A percentile compares a stretch with the other conserved stretches of the same genome.
Conservation (phyloP, 352 stramenopile genomes). For the Phytopythium kandeliae region DNA sequence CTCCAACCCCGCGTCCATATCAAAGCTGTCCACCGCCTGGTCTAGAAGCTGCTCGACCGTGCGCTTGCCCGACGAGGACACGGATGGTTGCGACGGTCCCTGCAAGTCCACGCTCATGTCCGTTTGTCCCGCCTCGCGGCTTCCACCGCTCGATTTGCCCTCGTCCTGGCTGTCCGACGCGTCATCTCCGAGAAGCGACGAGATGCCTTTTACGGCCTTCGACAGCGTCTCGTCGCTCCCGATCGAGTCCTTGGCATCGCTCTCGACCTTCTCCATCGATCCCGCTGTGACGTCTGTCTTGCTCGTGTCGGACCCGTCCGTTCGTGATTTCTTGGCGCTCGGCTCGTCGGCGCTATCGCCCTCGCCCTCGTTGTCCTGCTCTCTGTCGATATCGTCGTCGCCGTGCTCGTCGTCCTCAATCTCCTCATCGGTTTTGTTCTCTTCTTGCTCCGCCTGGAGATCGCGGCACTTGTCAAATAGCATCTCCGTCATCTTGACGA, state of each 20-base stretch:
- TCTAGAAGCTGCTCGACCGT: slow-evolving; percentile 7
- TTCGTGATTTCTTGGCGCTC: slow-evolving; percentile 28
- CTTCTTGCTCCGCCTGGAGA: slow-evolving; percentile 42
- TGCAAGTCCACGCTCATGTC: background rate
- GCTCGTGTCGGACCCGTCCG: slow-evolving; percentile 8
- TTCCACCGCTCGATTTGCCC: background rate
- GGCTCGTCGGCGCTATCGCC: slow-evolving; percentile 21
- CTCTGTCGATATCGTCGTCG: slow-evolving; percentile 4
- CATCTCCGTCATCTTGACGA: slow-evolving; percentile 46
- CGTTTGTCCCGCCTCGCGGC: background rate
- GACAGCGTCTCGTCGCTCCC: slow-evolving; percentile 7
- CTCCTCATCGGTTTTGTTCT: slow-evolving; percentile 19
- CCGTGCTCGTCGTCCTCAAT: slow-evolving; percentile 18
- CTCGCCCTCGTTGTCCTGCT: slow-evolving; percentile 7
- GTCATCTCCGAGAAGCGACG: slow-evolving; percentile 19
- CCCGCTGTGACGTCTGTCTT: slow-evolving; percentile 1
- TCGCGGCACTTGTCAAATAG: slow-evolving; percentile 50
- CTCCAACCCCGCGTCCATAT: slow-evolving; percentile 10
- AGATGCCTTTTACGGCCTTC: slow-evolving; percentile 28
- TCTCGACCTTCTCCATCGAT: slow-evolving; percentile 2
- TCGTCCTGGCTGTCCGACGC: slow-evolving; percentile 5
- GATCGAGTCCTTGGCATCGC: background rate
- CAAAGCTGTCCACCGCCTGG: slow-evolving; percentile 5
- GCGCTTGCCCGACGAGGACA: slow-evolving; percentile 3
- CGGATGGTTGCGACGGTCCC: background rate